phyloP scores from a whole-genome alignment of 1,284 basidiomycete genomes.

The Ceraceosorus guamensis region DNA sequence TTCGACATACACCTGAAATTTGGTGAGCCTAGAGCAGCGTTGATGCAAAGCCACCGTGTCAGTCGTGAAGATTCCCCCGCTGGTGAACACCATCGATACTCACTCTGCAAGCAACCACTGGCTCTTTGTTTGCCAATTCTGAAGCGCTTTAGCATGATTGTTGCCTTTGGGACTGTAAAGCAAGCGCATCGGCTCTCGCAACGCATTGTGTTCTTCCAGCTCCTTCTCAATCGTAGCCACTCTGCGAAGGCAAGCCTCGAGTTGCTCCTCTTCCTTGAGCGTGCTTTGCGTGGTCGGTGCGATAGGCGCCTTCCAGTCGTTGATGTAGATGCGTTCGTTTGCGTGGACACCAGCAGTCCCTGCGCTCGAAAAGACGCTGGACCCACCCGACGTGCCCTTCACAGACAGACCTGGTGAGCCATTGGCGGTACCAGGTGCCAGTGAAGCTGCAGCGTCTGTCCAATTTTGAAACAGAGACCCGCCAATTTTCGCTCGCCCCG shows the following conservation, averaged over 20 bases:
- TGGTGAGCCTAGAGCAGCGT: slow-evolving; percentile 80
- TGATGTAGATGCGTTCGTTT: slow-evolving; percentile 68
- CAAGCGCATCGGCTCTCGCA: slow-evolving; percentile 72
- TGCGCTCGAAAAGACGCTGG: not conserved
- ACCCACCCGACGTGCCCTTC: not conserved
- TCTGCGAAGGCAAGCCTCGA: slow-evolving; percentile 19
- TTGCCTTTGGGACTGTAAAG: slow-evolving; percentile 69
- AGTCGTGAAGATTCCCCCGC: not conserved
- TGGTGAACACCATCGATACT: not conserved
- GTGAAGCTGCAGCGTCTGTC: slow-evolving; percentile 6
- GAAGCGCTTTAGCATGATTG: slow-evolving; percentile 67
- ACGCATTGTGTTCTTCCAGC: slow-evolving; percentile 70
- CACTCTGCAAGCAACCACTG: slow-evolving; percentile 74
- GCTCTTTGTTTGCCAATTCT: slow-evolving; percentile 87
- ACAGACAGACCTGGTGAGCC: not conserved
- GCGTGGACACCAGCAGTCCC: slow-evolving; percentile 23
- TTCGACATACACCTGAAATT: slow-evolving; percentile 92
- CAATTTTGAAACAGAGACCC: slow-evolving; percentile 11
- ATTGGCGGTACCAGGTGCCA: not conserved
- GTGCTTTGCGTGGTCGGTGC: slow-evolving; percentile 71
- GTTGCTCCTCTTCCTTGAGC: slow-evolving; percentile 83
- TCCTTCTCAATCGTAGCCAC: slow-evolving; percentile 63
- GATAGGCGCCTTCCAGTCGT: slow-evolving; percentile 87
- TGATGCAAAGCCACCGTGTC: slow-evolving; percentile 60
- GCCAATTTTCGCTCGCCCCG: slow-evolving; percentile 6